Evolutionary conservation across 75 land plant species (phyloP).

Genomic region (Picea sitchensis): DNA sequence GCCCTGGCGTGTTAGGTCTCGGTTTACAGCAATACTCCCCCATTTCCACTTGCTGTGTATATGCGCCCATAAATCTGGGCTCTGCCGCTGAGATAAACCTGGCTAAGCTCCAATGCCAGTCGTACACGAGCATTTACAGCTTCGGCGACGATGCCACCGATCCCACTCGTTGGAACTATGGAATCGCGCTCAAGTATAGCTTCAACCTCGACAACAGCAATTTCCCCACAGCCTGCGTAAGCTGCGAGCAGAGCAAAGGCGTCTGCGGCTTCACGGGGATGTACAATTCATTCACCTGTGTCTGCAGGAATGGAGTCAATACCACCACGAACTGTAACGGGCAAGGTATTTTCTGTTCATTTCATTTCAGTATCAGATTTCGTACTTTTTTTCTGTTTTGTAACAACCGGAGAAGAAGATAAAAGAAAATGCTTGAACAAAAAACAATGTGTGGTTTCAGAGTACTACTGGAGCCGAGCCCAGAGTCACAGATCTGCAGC

Average conservation of each 20-base stretch:
- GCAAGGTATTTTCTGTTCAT: not conserved
- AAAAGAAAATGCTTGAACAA: not conserved
- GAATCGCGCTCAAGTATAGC: constrained; percentile 17
- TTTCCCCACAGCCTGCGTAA: constrained; percentile 7
- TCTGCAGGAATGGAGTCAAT: constrained; percentile 23
- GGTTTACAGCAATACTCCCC: constrained; percentile 8
- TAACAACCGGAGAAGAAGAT: not conserved
- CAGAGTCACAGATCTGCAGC: not conserved
- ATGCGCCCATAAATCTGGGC: not conserved
- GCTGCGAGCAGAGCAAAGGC: constrained; percentile 19
- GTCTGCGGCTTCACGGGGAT: constrained; percentile 13
- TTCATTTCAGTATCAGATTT: not conserved
- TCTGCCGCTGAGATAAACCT: constrained; percentile 15
- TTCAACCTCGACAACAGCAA: not conserved
- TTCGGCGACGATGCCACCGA: constrained; percentile 12
- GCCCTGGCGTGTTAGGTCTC: constrained; percentile 2
- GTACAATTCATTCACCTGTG: constrained; percentile 16
- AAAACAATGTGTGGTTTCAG: not conserved
- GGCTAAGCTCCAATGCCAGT: constrained; percentile 4
- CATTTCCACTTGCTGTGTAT: constrained; percentile 18
- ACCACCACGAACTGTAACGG: constrained; percentile 19
- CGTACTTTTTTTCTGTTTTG: not conserved
- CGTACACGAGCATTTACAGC: constrained; percentile 18
- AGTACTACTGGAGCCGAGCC: not conserved
- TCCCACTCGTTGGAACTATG: constrained; percentile 15